Evolutionary conservation across 768 basidiomycete species (phyloP).

Genomic region (Hygrophoropsis aurantiaca): DNA sequence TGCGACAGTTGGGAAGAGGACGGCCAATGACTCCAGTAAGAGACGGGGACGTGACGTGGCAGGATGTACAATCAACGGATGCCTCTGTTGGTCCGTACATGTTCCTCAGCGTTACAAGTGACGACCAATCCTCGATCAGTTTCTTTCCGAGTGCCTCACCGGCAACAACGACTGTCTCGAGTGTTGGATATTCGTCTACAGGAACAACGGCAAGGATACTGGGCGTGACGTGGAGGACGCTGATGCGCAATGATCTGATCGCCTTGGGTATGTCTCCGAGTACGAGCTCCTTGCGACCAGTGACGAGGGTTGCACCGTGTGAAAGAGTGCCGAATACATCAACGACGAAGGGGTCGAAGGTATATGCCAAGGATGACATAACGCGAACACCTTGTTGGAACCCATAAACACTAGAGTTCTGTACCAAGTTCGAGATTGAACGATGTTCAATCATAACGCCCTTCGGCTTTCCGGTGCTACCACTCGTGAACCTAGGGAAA

Average conservation of each 20-base stretch:
- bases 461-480: conserved; percentile 20
- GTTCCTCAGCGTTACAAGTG: conserved; percentile 25
- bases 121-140: conserved; percentile 21
- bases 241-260: conserved; percentile 23
- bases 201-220: conserved; percentile 28
- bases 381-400: conserved; percentile 22
- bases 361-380: conserved; percentile 28
- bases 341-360: conserved; percentile 21
- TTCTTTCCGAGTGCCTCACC: conserved; percentile 19
- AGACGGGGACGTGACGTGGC: conserved; percentile 15
- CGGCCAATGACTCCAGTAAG: conserved; percentile 27
- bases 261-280: conserved; percentile 29
- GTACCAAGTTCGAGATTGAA: conserved; percentile 13
- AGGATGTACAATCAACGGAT: conserved; percentile 28
- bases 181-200: conserved; percentile 21
- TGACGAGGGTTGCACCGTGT: conserved; percentile 16
- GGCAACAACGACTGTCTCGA: conserved; percentile 26
- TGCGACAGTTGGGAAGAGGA: conserved; percentile 27
- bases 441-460: conserved; percentile 19
- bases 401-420: conserved; percentile 14
- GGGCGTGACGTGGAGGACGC: conserved; percentile 28
- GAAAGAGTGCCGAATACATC: conserved; percentile 20
- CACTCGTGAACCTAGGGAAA: conserved; percentile 16
- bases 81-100: conserved; percentile 35
- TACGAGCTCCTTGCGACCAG: conserved; percentile 19